These are phyloP conservation scores for Fusarium goolgardi DNA, from an alignment of 2,329 filamentous ascomycete species.

Conservation along the genomic window DNA sequence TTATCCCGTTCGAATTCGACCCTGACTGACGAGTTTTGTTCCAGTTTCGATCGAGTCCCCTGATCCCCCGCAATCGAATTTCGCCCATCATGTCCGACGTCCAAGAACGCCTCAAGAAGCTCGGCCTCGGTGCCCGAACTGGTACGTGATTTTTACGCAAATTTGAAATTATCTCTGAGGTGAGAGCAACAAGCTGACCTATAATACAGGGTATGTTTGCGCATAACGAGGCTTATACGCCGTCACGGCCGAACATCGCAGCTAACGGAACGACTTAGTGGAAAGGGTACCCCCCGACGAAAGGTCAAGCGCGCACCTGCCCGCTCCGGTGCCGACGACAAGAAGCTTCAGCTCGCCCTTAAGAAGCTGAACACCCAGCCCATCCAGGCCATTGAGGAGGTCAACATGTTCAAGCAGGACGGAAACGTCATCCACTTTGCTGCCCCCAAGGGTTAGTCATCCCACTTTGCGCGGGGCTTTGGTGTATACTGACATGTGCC, in stretches of 20 bases:
- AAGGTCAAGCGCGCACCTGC: constrained; percentile 99
- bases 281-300: constrained; percentile 97
- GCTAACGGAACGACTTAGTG: constrained; percentile 63
- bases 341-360: constrained; percentile 96
- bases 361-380: constrained; percentile 99
- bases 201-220: constrained; percentile 53
- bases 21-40: constrained; percentile 47
- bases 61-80: constrained; percentile 49
- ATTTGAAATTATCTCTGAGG: neutral
- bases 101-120: constrained; percentile 71
- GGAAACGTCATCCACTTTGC: constrained; percentile 99
- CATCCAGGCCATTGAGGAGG: constrained; percentile 99
- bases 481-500: constrained; percentile 38
- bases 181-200: constrained; percentile 31
- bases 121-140: constrained; percentile 67
- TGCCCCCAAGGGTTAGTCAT: constrained; percentile 88
- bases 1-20: constrained; percentile 39
- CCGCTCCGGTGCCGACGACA: constrained; percentile 94
- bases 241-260: constrained; percentile 38
- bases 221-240: constrained; percentile 24
- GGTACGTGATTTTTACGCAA: constrained; percentile 65
- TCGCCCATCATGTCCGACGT: constrained; percentile 64
- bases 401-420: constrained; percentile 99
- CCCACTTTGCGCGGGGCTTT: constrained; percentile 29
- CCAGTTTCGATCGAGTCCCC: constrained; percentile 47